Percentiles rank a stretch among this genome's conserved stretches.
Conservation (phyloP, 1,284 basidiomycete genomes). For the Papiliotrema laurentii region DNA sequence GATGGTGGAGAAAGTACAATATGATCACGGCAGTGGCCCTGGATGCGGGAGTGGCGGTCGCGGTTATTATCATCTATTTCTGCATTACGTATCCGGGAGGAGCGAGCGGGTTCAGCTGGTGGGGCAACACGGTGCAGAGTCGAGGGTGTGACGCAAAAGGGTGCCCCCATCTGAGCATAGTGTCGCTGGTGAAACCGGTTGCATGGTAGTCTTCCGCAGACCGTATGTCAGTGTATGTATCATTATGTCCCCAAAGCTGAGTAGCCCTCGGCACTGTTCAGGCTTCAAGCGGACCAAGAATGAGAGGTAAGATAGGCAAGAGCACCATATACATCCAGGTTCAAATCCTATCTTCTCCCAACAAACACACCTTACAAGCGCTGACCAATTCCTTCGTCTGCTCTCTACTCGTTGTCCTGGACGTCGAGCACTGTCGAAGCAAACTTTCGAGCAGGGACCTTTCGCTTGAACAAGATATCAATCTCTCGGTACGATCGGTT, state of each 20-base stretch:
- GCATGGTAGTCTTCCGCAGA: no score
- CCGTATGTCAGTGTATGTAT: no score
- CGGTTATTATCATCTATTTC: not conserved
- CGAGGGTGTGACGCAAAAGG: not conserved
- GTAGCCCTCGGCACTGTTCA: no score
- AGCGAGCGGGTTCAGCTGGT: not conserved
- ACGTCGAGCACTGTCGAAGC: slow-evolving; percentile 35
- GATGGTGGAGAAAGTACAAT: not conserved
- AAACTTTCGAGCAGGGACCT: slow-evolving; percentile 43
- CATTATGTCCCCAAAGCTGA: no score
- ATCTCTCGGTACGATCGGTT: slow-evolving; percentile 46
- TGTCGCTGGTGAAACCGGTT: not conserved
- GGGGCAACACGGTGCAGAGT: not conserved
- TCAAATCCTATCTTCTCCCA: no score
- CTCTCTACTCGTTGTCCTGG: slow-evolving; percentile 20
- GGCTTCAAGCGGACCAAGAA: no score
- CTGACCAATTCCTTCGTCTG: not conserved
- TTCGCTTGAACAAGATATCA: slow-evolving; percentile 46
- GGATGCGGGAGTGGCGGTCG: not conserved
- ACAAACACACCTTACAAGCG: no score
- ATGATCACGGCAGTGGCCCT: not conserved
- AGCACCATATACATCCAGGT: no score
- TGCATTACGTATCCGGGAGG: not conserved
- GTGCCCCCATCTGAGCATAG: not conserved
- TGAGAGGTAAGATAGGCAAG: no score